These are phyloP conservation scores for Solanum stenotomum DNA, from an alignment of 257 asterid species.

Conservation along the genomic window DNA sequence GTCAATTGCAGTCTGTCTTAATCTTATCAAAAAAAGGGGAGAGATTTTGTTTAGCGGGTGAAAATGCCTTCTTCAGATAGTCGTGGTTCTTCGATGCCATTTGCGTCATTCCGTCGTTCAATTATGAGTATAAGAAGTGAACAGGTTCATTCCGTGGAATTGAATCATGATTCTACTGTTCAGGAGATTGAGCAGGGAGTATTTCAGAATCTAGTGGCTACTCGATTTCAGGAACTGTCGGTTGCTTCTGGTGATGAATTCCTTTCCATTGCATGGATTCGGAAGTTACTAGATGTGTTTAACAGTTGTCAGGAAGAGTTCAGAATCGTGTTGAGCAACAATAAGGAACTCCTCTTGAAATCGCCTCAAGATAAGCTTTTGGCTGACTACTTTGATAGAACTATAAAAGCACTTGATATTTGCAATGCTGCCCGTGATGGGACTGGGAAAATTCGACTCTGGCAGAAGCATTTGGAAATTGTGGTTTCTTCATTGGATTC, in stretches of 20 bases:
- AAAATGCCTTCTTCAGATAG: constrained; percentile 68
- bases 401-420: constrained; percentile 81
- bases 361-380: constrained; percentile 49
- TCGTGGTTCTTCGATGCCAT: constrained; percentile 50
- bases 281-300: constrained; percentile 55
- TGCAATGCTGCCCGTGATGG: constrained; percentile 87
- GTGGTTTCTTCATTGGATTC: constrained; percentile 49
- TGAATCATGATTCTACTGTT: constrained; percentile 28
- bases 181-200: constrained; percentile 28
- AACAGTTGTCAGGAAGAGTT: constrained; percentile 58
- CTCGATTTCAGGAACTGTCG: constrained; percentile 51
- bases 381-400: constrained; percentile 60
- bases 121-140: constrained; percentile 47
- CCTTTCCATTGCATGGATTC: constrained; percentile 78
- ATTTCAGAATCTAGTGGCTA: constrained; percentile 47
- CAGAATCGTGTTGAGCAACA: constrained; percentile 26
- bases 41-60: neutral
- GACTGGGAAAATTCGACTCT: constrained; percentile 55
- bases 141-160: constrained; percentile 51
- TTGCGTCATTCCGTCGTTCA: constrained; percentile 79
- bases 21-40: neutral
- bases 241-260: constrained; percentile 42
- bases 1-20: neutral
- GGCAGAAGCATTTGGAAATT: constrained; percentile 80
- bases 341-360: constrained; percentile 33